Evolutionary conservation across 257 asterid genomes (phyloP), one percentile per base, ranked within the genome.

Genomic region (Jaltomata sinuosa): DNA sequence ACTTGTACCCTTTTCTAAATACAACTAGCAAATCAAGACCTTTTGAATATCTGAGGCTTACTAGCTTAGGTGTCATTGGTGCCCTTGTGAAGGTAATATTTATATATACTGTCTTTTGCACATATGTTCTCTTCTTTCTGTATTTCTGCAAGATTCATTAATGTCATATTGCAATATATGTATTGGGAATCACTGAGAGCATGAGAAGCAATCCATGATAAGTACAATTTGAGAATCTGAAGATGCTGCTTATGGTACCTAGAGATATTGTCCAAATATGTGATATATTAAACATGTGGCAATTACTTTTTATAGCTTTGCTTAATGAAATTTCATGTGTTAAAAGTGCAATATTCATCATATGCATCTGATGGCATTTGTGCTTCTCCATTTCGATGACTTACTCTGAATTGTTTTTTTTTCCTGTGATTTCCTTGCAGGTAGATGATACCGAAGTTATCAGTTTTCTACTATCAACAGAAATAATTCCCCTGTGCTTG

Each of bases 61-160:
- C 99, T 15, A 96, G 98, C 89, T 89, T 96, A 64, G 99, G 99
- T 27, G 98, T 96, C 84, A 93, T 96, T 79, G 99, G 98, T 89
- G 98, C 99, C 85, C 83, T 96, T 85, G 98, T 96, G 87, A 96
- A 96, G 99, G 99, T 96, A 92, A 78, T 89, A 61, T 8, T 79
- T 62, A 31, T 71, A 36, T 62, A 31, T 71, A 36, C 77, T 61
- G 27, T 45, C 2, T 52, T 55, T 38, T 31, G 12, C 25, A 19
- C 36, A 29, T 59, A 57, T 19, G 15, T 79, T 45, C 54, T 47
- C 54, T 34, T 84, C 69, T 82, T 68, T 42, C 79, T 15, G 62
- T 76, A 76, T 29, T 8, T 67, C 7, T 18, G 8, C n/a, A 67
- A 34, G 76, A 67, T 67, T 3, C 27, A 18, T 54, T 34, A 22